Conservation (phyloP, 768 basidiomycete genomes). For the Tylopilus rubrobrunneus region DNA sequence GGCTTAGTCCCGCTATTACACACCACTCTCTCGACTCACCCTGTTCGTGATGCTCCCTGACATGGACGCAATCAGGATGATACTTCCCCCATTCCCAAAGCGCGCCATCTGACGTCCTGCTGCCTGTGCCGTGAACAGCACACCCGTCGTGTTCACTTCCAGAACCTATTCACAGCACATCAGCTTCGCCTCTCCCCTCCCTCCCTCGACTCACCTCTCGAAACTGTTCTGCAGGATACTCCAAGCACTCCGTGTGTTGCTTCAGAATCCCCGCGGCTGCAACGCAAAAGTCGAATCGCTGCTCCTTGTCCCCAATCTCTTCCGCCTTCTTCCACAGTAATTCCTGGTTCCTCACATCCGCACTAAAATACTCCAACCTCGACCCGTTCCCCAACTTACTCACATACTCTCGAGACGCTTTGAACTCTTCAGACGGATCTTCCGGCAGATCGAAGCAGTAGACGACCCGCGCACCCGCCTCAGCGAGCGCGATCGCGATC, state of each 20-base stretch:
- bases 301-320: conserved; percentile 62
- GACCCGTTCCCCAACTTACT: conserved; percentile 38
- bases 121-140: conserved; percentile 59
- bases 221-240: conserved; percentile 63
- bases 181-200: not conserved
- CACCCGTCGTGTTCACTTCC: conserved; percentile 61
- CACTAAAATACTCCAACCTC: conserved; percentile 58
- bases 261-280: conserved; percentile 76
- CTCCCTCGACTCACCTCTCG: conserved; percentile 42
- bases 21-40: conserved; percentile 32
- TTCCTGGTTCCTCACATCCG: conserved; percentile 64
- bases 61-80: conserved; percentile 60
- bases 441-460: conserved; percentile 66
- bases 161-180: conserved; percentile 43
- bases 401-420: conserved; percentile 49
- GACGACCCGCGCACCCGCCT: conserved; percentile 65
- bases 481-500: conserved; percentile 70
- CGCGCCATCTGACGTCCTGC: conserved; percentile 56
- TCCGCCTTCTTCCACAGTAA: conserved; percentile 53
- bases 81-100: conserved; percentile 45
- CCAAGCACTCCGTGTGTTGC: conserved; percentile 56
- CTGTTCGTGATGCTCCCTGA: conserved; percentile 68
- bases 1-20: not conserved
- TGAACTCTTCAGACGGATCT: conserved; percentile 56
- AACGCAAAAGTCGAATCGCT: conserved; percentile 70